phyloP scores from a whole-genome alignment of 495 filamentous ascomycete genomes.

The Parathielavia hyrcaniae region DNA sequence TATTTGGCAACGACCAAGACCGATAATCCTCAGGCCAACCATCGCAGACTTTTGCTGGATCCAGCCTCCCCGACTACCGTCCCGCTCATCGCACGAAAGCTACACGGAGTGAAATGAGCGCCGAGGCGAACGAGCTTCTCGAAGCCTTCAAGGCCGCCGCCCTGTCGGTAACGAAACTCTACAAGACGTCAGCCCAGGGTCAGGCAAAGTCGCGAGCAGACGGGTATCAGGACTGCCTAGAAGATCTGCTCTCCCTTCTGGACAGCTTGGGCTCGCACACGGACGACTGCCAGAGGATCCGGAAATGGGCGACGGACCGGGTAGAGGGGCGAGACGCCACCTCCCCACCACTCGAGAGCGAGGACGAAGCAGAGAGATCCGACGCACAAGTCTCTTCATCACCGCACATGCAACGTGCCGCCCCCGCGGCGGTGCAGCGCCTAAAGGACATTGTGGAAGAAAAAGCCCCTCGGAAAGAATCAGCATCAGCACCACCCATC shows the following conservation, averaged over 20 bases:
- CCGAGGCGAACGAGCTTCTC: conserved; percentile 69
- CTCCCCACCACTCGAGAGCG: conserved; percentile 55
- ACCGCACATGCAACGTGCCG: conserved; percentile 53
- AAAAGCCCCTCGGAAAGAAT: conserved; percentile 44
- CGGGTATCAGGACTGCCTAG: conserved; percentile 91
- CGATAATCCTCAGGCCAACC: background rate
- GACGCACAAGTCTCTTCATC: conserved; percentile 50
- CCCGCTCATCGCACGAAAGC: background rate
- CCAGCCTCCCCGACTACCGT: background rate
- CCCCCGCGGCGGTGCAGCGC: conserved; percentile 35
- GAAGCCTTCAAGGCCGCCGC: conserved; percentile 89
- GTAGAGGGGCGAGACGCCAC: conserved; percentile 53
- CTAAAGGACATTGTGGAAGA: conserved; percentile 27
- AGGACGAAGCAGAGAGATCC: conserved; percentile 61
- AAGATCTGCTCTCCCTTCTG: conserved; percentile 78
- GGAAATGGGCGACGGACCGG: conserved; percentile 79
- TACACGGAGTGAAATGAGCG: conserved; percentile 24
- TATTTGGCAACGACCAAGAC: conserved; percentile 1
- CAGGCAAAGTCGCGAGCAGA: conserved; percentile 64
- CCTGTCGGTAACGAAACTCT: conserved; percentile 90
- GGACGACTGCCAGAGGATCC: conserved; percentile 73
- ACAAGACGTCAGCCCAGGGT: conserved; percentile 77
- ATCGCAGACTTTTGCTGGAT: background rate
- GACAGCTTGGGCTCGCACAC: conserved; percentile 71
- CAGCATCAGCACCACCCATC: conserved; percentile 27